A percentile compares a stretch with the other conserved stretches of the same genome.
Conservation (phyloP, 2,329 filamentous ascomycete genomes). For the Fusarium sp. region DNA sequence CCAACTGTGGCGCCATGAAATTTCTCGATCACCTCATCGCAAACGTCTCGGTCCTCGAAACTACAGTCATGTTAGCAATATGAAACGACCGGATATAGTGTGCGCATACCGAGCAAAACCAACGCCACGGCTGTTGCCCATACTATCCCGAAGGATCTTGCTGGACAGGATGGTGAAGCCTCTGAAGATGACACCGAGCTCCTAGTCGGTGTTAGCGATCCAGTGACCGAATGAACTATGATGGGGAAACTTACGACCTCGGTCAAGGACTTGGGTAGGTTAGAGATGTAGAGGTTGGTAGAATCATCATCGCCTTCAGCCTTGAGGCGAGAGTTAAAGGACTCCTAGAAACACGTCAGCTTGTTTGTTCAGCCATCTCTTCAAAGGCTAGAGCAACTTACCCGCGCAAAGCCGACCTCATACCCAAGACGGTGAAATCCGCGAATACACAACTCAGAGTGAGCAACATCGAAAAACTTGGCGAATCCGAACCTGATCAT, state of each 20-base stretch:
- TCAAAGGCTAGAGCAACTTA: constrained; percentile 57
- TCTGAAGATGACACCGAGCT: constrained; percentile 81
- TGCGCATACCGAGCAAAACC: constrained; percentile 88
- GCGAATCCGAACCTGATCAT: constrained; percentile 89
- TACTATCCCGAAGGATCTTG: constrained; percentile 92
- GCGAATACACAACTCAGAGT: constrained; percentile 96
- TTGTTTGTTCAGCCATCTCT: neutral
- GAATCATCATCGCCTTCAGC: constrained; percentile 90
- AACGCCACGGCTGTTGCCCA: constrained; percentile 94
- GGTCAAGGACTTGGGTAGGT: constrained; percentile 90
- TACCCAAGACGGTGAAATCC: constrained; percentile 95
- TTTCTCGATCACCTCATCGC: constrained; percentile 86
- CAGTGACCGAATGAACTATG: neutral
- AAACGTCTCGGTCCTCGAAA: constrained; percentile 89
- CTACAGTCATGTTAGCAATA: constrained; percentile 60
- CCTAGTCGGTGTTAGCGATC: constrained; percentile 58
- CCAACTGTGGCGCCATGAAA: constrained; percentile 86
- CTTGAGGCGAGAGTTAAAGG: constrained; percentile 98
- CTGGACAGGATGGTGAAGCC: constrained; percentile 89
- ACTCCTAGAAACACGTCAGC: constrained; percentile 73
- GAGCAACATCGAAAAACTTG: constrained; percentile 87
- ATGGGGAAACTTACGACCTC: constrained; percentile 76
- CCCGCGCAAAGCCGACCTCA: constrained; percentile 96
- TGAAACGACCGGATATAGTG: neutral
- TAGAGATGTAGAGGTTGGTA: constrained; percentile 98